Evolutionary conservation across 345 rosid species (phyloP).

Genomic region (Rhodomyrtus tomentosa): DNA sequence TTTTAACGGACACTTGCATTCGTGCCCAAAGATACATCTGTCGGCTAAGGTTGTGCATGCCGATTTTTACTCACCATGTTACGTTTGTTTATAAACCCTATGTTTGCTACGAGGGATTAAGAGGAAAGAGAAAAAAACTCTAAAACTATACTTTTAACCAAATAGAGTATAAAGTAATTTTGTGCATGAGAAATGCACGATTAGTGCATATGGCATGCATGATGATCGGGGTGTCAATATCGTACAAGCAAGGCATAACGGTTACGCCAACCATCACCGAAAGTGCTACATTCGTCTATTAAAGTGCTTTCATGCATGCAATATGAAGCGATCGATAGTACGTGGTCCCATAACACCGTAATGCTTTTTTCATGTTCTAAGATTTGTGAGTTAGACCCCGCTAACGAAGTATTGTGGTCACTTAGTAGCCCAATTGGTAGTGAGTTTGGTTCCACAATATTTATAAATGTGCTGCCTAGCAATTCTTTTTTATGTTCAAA

Average conservation of each 20-base stretch:
- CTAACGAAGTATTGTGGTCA: not conserved
- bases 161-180: not conserved
- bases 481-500: no score
- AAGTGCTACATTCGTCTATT: not conserved
- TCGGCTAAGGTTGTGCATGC: no score
- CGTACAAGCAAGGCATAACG: fast-evolving
- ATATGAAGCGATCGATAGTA: not conserved
- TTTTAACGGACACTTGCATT: not conserved
- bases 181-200: not conserved
- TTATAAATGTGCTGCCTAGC: not conserved
- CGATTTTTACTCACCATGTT: no score
- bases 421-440: not conserved
- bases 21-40: no score
- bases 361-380: not conserved
- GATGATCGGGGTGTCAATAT: fast-evolving
- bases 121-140: no score
- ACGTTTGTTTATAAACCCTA: no score
- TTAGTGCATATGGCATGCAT: fast-evolving
- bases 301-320: not conserved
- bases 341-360: not conserved
- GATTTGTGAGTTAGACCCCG: not conserved
- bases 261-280: fast-evolving
- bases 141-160: no score
- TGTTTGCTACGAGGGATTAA: no score
- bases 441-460: not conserved